Evolutionary conservation across 768 basidiomycete species (phyloP), one percentile per base, ranked within the genome.

Genomic region (Xerocomus potaroensis): DNA sequence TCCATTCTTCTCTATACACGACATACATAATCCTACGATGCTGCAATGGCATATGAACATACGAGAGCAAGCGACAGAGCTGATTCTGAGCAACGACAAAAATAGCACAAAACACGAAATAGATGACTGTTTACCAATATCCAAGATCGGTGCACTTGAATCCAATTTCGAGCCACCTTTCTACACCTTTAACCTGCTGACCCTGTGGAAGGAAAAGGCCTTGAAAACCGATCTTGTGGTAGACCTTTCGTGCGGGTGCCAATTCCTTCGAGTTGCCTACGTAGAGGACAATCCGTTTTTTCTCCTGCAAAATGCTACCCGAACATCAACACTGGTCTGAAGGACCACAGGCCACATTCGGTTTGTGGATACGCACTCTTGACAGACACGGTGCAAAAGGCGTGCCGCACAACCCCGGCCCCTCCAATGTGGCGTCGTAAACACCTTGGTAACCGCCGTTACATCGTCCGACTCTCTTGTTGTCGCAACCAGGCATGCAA

Each of bases 361-460:
- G 29, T 24, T 12, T 1, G 10, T 16, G 2, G 5, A 18, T 14
- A 73, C 76, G 52, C 58, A 82, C 75, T 76, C 59, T 48, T 71
- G 64, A 55, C 75, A 78, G 14, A 85, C 83, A 14, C 67, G 65
- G 3, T 78, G 70, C 3, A 82, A 75, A 12, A 89, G 74, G 10
- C 75, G 69, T 54, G 79, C 78, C 0, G 85, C 85, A 54, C 74
- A 82, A 1, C 80, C 76, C 0, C 60, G 66, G 3, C 73, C 62
- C 29, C 81, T 68, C 71, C 76, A 81, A 5, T 53, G 22, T 0
- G 73, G 70, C 45, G 72, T 66, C 0, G 86, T 87, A 57, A 71
- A 83, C 1, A 87, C 85, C 60, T 89, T 87, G 24, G 81, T 81
- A 34, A 89, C 80, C 0, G 81, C 76, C 5, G 78, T 77, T 16